phyloP scores from a whole-genome alignment of 1,284 basidiomycete species.

The Ceratobasidium sp. region DNA sequence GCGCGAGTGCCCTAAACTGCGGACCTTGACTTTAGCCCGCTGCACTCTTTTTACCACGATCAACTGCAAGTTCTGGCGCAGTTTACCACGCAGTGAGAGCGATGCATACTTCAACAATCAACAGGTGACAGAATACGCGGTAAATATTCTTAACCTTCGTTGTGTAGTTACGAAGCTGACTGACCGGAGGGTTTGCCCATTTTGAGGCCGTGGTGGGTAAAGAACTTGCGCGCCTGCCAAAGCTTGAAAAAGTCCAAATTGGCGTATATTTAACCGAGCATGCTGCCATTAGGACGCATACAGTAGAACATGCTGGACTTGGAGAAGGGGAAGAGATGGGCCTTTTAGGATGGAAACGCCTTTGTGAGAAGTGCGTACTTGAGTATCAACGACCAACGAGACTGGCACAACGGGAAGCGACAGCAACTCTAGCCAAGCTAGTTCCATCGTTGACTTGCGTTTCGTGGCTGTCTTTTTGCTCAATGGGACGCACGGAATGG shows the following conservation, averaged over 20 bases:
- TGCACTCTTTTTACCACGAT: neutral
- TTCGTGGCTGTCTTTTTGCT: slow-evolving; percentile 8
- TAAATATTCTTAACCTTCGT: too few relatives aligned
- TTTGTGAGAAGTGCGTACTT: neutral
- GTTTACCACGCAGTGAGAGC: neutral
- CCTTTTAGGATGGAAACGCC: neutral
- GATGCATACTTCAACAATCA: slow-evolving; percentile 5
- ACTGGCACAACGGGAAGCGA: neutral
- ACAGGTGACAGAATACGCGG: neutral
- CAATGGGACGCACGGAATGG: neutral
- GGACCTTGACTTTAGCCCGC: neutral
- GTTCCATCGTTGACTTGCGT: neutral
- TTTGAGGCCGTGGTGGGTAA: neutral
- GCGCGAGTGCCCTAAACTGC: neutral
- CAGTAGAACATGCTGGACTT: neutral
- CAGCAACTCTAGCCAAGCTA: neutral
- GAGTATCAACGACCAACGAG: neutral
- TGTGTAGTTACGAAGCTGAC: neutral
- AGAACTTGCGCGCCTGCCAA: neutral
- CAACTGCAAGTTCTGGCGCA: neutral
- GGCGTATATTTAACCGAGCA: neutral
- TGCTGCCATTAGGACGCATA: neutral
- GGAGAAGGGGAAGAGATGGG: neutral
- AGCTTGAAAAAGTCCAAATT: neutral
- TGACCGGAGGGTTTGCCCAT: neutral